Evolutionary conservation across 495 filamentous ascomycete species (phyloP), one percentile per base, ranked within the genome.

Genomic region (Daldinia grandis): DNA sequence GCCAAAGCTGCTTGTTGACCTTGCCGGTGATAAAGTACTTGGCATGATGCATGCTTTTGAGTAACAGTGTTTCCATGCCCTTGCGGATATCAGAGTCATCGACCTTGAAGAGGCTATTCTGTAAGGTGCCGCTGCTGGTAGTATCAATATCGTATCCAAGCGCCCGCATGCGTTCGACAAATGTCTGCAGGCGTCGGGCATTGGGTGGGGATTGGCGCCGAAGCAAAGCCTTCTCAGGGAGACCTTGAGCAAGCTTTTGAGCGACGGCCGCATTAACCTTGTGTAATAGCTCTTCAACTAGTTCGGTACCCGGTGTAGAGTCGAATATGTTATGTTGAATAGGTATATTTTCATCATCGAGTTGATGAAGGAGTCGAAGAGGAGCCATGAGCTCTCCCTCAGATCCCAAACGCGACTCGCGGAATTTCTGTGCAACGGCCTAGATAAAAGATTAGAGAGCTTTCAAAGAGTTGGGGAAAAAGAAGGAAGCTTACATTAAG

Each of bases 271-370:
- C 83, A 77, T 99, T 98, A 50, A 92, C 91, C 80, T 94, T 96
- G 85, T 96, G 90, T 76, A 91, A 89, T 15, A 99, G 82, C 82
- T 99, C 95, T 79, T 99, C 96, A 42, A 98, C 92, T 42, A 98
- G 85, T 80, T 98, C 96, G 64, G 94, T 95, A 14, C 95, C 92
- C 14, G 90, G 86, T 24, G 92, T 93, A 21, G 92, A 93, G 76
- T 97, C 91, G 76, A 98, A 98, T 61, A 99, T 92, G 82, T 98
- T 99, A 74, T 92, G 88, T 81, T 95, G 93, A 25, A 98, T 93
- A 0, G 95, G 95, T 37, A 98, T 93, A 77, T 98, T 98, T 83
- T 99, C 95, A 71, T 99, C 95, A 73, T 99, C 96, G n/a, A 98
- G 87, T 78, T 95, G 92, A 76, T 97, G 91, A 40, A 98, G 82